Evolutionary conservation across 305 asterid genomes (phyloP), one percentile per base, ranked within the genome.

Genomic region (Salvia sclarea): DNA sequence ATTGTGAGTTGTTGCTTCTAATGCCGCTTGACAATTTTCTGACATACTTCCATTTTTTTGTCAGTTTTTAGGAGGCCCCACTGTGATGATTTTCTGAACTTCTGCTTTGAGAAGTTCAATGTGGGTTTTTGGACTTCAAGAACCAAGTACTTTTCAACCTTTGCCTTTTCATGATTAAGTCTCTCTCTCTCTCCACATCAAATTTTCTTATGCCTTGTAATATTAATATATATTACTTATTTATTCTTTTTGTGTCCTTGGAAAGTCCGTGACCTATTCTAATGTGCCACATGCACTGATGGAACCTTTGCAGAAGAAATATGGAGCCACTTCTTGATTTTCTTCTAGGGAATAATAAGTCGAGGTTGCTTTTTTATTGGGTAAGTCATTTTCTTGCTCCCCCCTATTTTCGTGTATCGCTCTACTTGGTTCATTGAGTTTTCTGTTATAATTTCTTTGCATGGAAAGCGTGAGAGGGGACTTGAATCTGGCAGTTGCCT

Each of bases 101-200:
- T 92, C 78, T 92, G 97, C 82, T 84, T 92, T 47, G 88, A 86
- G 81, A 82, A 69, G 75, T 92, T 90, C 79, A 76, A 72, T 71
- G 97, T 93, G 25, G 96, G 97, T 22, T 70, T 92, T 49, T 92
- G 98, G 98, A 71, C 98, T 47, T 93, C 98, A 63, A 84, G 92
- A 82, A 78, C 83, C 68, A 84, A 78, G 98, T 93, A 85, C 72
- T 73, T 72, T 58, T 78, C 77, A 48, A 59, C 74, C 73, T 62
- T 73, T 72, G 24, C 48, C 74, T 66, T 72, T 25, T 67, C 18
- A 14, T 71, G 56, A 47, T 76, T 50, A 52, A 60, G 69, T 52
- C 48, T 30, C 40, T 63, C 45, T 62, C 53, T 45, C 30, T 58
- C 48, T 49, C 76, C n/a, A 59, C 66, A 66, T 38, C 70, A 22